Conservation (phyloP, 2,329 filamentous ascomycete genomes). For the Cladosporium austrohemisphaericum region DNA sequence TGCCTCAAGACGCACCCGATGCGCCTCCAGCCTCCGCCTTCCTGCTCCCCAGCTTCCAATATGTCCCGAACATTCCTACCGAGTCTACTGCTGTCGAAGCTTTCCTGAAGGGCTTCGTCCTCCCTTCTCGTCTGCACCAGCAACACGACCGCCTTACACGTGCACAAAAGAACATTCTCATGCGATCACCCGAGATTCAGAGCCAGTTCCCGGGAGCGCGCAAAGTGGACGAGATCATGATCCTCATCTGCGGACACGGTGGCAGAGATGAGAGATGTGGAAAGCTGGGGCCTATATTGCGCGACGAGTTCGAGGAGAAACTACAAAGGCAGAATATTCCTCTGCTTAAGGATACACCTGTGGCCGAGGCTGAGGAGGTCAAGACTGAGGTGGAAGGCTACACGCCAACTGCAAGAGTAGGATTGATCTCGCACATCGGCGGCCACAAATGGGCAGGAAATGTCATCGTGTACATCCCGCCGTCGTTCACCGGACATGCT, state of each 20-base stretch:
- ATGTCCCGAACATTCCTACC: constrained; percentile 67
- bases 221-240: constrained; percentile 63
- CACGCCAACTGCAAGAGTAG: constrained; percentile 55
- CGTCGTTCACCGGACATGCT: constrained; percentile 47
- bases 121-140: constrained; percentile 60
- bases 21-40: constrained; percentile 58
- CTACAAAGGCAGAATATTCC: constrained; percentile 49
- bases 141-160: constrained; percentile 56
- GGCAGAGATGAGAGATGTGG: constrained; percentile 80
- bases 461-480: constrained; percentile 75
- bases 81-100: constrained; percentile 51
- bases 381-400: constrained; percentile 28
- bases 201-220: constrained; percentile 53
- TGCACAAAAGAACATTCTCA: constrained; percentile 44
- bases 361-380: constrained; percentile 28
- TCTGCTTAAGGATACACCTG: constrained; percentile 47
- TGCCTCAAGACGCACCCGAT: constrained; percentile 26
- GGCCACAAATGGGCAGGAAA: constrained; percentile 86
- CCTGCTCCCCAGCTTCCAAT: constrained; percentile 79
- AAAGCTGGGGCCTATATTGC: constrained; percentile 68
- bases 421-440: constrained; percentile 72
- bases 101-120: constrained; percentile 63
- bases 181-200: constrained; percentile 48
- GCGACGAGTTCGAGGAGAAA: constrained; percentile 64
- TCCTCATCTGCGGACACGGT: constrained; percentile 86